Base-by-base conservation (phyloP, 164 flowering plant genomes). In the Pachysandra terminalis region DNA sequence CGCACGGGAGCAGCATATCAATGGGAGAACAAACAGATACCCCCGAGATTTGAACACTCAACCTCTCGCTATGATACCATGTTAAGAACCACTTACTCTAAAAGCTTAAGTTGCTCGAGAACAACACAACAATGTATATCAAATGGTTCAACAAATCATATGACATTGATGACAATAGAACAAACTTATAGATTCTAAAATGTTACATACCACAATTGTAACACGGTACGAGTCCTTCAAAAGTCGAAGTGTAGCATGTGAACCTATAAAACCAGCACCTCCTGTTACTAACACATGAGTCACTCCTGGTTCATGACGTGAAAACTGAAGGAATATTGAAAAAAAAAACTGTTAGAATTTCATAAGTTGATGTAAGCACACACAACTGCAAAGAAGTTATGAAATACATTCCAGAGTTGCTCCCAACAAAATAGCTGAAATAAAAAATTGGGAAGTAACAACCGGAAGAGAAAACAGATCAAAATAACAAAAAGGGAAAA, bases 191-290 rank as follows among this genome's bases (percentile, higher is more conserved):
- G 23, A 61, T 52, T 58, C 26, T 22, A 45, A 7, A 40, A 59
- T 13, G 64, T 64, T 54, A 77, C 19, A 64, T 84, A 93, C 98
- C 95, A 93, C 98, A 73, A 93, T 82, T 10, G 96, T 93, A 16
- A 93, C 96, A 58, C 97, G 91, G 73, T 95, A 81, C 12, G 79
- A 80, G 53, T 92, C 97, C 80, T 81, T 90, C 65, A 95, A 77
- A 66, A 95, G 96, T 61, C 99, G 79, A 61, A 87, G 75, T 53
- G 90, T 82, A 69, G 99, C 98, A 84, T 95, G 99, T 54, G 98
- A 95, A 66, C 99, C 99, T 72, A 95, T 92, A 72, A 81, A 95
- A 37, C 99, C 99, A 73, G 98, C 99, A 68, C 98, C 98, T 64
- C 99, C 99, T 0, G 99, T 90, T 48, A 95, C 99, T 76, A 95